These are phyloP conservation scores for Pythium oligandrum DNA, from an alignment of 352 stramenopile species.

Conservation along the genomic window DNA sequence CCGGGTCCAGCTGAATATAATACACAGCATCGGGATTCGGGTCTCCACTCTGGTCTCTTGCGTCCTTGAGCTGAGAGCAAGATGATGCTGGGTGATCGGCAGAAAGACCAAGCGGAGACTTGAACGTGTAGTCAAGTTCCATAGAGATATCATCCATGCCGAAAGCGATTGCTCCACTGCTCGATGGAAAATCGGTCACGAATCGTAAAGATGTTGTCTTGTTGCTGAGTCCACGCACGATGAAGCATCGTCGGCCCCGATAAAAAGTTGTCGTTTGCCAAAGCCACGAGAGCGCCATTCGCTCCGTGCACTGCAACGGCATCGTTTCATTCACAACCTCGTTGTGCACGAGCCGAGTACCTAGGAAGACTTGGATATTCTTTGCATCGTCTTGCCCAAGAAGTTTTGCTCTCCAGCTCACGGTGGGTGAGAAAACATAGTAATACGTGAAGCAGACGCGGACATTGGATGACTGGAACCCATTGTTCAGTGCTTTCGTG, in stretches of 20 bases:
- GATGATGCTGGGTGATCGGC: conserved; percentile 34
- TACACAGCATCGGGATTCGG: conserved; percentile 52
- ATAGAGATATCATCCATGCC: conserved; percentile 63
- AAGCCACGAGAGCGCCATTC: conserved; percentile 10
- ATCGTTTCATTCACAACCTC: conserved; percentile 33
- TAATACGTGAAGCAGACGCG: conserved; percentile 62
- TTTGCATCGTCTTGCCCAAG: conserved; percentile 11
- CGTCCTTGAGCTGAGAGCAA: conserved; percentile 43
- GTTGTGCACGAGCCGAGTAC: conserved; percentile 33
- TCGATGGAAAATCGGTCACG: conserved; percentile 35
- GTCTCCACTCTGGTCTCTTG: conserved; percentile 28
- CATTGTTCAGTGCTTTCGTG: conserved; percentile 18
- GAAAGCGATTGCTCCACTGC: conserved; percentile 34
- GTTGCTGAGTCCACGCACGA: conserved; percentile 35
- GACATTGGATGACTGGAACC: conserved; percentile 30
- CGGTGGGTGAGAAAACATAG: conserved; percentile 43
- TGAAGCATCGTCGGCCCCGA: conserved; percentile 28
- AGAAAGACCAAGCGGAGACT: conserved; percentile 41
- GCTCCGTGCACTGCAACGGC: conserved; percentile 36
- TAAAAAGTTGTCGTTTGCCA: conserved; percentile 27
- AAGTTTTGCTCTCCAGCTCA: neutral
- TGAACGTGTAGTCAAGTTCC: conserved; percentile 53
- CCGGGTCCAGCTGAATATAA: conserved; percentile 35
- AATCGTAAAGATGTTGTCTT: conserved; percentile 33
- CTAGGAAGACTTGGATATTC: conserved; percentile 40